phyloP scores from a whole-genome alignment of 2,329 filamentous ascomycete species.

The Parafenestella ontariensis region DNA sequence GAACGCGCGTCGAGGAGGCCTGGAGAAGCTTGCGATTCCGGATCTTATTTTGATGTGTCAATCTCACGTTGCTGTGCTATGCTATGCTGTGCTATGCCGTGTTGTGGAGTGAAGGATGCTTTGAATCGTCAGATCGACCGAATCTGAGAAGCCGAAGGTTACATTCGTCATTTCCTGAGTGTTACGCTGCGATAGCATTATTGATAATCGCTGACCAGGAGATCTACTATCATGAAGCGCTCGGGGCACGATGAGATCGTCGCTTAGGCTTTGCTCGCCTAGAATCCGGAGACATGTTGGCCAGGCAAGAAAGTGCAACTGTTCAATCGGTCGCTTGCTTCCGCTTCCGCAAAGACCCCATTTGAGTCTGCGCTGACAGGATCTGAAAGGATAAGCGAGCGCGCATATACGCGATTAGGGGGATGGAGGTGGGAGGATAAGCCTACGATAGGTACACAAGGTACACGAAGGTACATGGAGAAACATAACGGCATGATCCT shows the following conservation, averaged over 20 bases:
- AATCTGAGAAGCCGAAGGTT: slow-evolving; percentile 10
- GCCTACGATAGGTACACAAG: neutral
- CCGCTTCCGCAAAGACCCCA: neutral
- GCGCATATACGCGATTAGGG: slow-evolving; percentile 16
- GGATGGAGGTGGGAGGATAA: neutral
- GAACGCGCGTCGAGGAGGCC: neutral
- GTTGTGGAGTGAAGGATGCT: neutral
- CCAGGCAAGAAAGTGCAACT: slow-evolving; percentile 2
- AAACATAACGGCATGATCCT: slow-evolving; percentile 19
- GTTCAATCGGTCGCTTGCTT: neutral
- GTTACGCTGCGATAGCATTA: slow-evolving; percentile 10
- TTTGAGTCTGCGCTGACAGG: slow-evolving; percentile 14
- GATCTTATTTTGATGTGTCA: slow-evolving; percentile 5
- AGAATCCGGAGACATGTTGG: slow-evolving; percentile 18
- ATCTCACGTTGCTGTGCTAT: slow-evolving; percentile 7
- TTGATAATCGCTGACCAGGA: slow-evolving; percentile 10
- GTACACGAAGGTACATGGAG: slow-evolving; percentile 8
- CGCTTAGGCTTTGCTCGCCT: slow-evolving; percentile 15
- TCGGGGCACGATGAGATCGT: slow-evolving; percentile 19
- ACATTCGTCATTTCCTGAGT: slow-evolving; percentile 13
- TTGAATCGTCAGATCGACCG: neutral
- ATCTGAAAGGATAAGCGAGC: slow-evolving; percentile 16
- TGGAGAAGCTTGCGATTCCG: neutral
- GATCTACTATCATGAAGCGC: slow-evolving; percentile 17
- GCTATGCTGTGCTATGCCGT: neutral